phyloP scores from a whole-genome alignment of 2,329 filamentous ascomycete genomes.

The Penicillium sp. region DNA sequence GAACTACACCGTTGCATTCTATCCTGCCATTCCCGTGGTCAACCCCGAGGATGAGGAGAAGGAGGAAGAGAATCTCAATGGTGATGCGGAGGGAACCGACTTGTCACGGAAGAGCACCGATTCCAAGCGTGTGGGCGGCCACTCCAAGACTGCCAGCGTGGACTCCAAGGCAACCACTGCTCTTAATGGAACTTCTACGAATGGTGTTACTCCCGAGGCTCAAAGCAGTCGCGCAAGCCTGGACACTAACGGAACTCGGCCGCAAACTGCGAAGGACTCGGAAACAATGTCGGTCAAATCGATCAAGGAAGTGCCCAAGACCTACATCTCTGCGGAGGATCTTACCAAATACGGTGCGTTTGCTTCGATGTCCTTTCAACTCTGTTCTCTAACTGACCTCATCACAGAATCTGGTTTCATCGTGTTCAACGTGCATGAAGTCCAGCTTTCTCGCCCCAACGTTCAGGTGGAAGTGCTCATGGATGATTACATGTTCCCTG shows the following conservation, averaged over 20 bases:
- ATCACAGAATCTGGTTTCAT: constrained; percentile 77
- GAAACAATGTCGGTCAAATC: constrained; percentile 43
- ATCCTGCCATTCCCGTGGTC: constrained; percentile 73
- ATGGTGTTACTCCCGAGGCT: constrained; percentile 31
- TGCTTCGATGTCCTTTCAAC: too few species aligned
- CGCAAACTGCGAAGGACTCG: too few species aligned
- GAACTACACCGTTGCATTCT: constrained; percentile 79
- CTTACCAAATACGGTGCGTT: constrained; percentile 63
- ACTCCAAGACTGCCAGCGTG: constrained; percentile 23
- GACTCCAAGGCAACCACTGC: constrained; percentile 23
- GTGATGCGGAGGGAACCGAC: constrained; percentile 30
- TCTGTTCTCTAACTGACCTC: constrained; percentile 31
- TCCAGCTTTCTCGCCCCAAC: constrained; percentile 66
- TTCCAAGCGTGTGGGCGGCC: too few species aligned
- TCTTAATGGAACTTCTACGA: constrained; percentile 33
- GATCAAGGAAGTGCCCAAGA: constrained; percentile 65
- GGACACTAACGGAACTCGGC: constrained; percentile 30
- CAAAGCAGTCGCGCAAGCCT: constrained; percentile 27
- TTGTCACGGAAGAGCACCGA: too few species aligned
- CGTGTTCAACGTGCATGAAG: constrained; percentile 89
- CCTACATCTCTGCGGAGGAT: constrained; percentile 69
- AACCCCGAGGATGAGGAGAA: constrained; percentile 66
- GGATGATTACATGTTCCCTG: constrained; percentile 87
- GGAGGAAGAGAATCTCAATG: too few species aligned
- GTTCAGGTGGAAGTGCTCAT: constrained; percentile 79